Evolutionary conservation across 2,329 filamentous ascomycete genomes (phyloP).

Genomic region (Zelopaecilomyces penicillatus): DNA sequence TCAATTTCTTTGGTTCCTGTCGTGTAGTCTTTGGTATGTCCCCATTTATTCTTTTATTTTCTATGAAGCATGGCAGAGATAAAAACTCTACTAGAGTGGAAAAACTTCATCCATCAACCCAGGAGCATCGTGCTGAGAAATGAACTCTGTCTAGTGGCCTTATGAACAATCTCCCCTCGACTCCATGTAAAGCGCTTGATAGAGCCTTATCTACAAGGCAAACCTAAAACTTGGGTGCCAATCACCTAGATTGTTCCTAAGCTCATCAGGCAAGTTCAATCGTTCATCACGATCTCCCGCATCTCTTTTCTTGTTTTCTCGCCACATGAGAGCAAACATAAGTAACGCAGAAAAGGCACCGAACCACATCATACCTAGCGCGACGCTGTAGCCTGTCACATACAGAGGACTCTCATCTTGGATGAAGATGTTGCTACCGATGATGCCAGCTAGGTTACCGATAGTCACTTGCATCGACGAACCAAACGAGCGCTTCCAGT

Average conservation of each 20-base stretch:
- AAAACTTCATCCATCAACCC: too few relatives aligned
- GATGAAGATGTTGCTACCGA: slow-evolving; percentile 40
- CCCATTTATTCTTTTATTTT: too few relatives aligned
- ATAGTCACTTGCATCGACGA: slow-evolving; percentile 19
- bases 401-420: slow-evolving; percentile 38
- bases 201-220: slow-evolving; percentile 14
- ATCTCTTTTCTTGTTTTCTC: slow-evolving; percentile 27
- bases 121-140: too few relatives aligned
- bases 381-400: slow-evolving; percentile 39
- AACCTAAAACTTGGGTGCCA: slow-evolving; percentile 28
- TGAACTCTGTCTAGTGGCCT: too few relatives aligned
- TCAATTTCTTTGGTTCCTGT: too few relatives aligned
- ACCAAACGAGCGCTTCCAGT: slow-evolving; percentile 17
- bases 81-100: too few relatives aligned
- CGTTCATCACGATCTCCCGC: slow-evolving; percentile 22
- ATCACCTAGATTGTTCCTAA: slow-evolving; percentile 27
- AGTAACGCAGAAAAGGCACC: slow-evolving; percentile 25
- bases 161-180: too few relatives aligned
- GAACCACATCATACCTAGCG: slow-evolving; percentile 38
- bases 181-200: too few relatives aligned
- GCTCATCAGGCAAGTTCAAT: slow-evolving; percentile 19
- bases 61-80: too few relatives aligned
- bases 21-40: too few relatives aligned
- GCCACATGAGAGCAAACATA: slow-evolving; percentile 20
- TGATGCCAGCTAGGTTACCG: slow-evolving; percentile 39